Percentiles rank a stretch among this genome's conserved stretches.
phyloP scores from a whole-genome alignment of 2,329 filamentous ascomycete genomes.

The Curvularia eragrostidis region DNA sequence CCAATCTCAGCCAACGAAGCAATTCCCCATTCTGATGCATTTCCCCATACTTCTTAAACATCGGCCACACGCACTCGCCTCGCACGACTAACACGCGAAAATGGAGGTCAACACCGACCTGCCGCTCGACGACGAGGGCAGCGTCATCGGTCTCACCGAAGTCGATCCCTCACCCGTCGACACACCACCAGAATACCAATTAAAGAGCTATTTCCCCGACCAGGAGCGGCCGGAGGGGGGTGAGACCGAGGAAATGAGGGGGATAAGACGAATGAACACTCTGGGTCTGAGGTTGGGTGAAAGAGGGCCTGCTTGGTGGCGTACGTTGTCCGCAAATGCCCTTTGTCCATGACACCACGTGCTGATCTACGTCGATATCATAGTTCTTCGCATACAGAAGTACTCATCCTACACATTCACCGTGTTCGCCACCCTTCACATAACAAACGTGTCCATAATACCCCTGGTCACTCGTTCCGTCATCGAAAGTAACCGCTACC shows the following conservation, averaged over 20 bases:
- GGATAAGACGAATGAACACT: conserved; percentile 36
- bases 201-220: conserved; percentile 56
- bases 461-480: conserved; percentile 53
- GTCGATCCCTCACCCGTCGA: conserved; percentile 85
- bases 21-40: conserved; percentile 16
- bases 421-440: conserved; percentile 53
- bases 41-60: conserved; percentile 19
- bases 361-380: conserved; percentile 2
- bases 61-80: neutral
- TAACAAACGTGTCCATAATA: conserved; percentile 56
- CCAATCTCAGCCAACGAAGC: conserved; percentile 30
- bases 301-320: conserved; percentile 77
- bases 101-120: conserved; percentile 25
- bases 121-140: conserved; percentile 52
- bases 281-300: conserved; percentile 65
- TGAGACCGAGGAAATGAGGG: conserved; percentile 18
- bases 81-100: conserved; percentile 7
- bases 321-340: conserved; percentile 56
- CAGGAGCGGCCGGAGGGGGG: conserved; percentile 16
- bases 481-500: conserved; percentile 79
- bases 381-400: conserved; percentile 78
- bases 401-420: conserved; percentile 77
- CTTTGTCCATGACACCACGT: neutral
- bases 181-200: conserved; percentile 56
- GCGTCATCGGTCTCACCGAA: conserved; percentile 72